Evolutionary conservation across 2,329 filamentous ascomycete genomes (phyloP).

Genomic region (Biscogniauxia marginata): DNA sequence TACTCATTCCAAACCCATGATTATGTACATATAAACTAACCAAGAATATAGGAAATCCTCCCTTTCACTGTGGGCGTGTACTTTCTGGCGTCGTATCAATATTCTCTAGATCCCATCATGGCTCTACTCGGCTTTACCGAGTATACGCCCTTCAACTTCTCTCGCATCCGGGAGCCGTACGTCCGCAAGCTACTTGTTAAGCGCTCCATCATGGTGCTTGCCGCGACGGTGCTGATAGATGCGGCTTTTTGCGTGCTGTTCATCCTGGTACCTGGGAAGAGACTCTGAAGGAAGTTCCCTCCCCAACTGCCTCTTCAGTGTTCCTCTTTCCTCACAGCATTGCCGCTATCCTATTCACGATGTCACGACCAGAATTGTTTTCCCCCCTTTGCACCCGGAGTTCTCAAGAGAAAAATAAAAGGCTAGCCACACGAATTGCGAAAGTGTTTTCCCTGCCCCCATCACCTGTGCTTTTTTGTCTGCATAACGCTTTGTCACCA

Average conservation of each 20-base stretch:
- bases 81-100: slow-evolving; percentile 86
- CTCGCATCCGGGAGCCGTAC: slow-evolving; percentile 84
- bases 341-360: slow-evolving; percentile 18
- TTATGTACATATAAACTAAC: slow-evolving; percentile 12
- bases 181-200: slow-evolving; percentile 82
- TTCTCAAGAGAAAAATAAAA: not conserved
- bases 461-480: not conserved
- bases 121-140: slow-evolving; percentile 89
- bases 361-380: slow-evolving; percentile 22
- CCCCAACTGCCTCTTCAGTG: not conserved
- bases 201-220: slow-evolving; percentile 77
- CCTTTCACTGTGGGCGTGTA: slow-evolving; percentile 93
- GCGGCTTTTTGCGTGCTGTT: slow-evolving; percentile 85
- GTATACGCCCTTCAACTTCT: slow-evolving; percentile 93
- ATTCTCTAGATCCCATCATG: slow-evolving; percentile 88
- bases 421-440: not conserved
- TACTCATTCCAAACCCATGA: not conserved
- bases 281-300: slow-evolving; percentile 51
- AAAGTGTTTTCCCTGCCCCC: not conserved
- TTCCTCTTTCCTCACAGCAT: slow-evolving; percentile 1
- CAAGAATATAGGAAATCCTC: slow-evolving; percentile 58
- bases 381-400: slow-evolving; percentile 6
- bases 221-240: slow-evolving; percentile 72
- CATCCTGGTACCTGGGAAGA: slow-evolving; percentile 89
- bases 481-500: not conserved